Evolutionary conservation across 352 stramenopile species (phyloP).

Genomic region (Stephanocyclus meneghinianus): DNA sequence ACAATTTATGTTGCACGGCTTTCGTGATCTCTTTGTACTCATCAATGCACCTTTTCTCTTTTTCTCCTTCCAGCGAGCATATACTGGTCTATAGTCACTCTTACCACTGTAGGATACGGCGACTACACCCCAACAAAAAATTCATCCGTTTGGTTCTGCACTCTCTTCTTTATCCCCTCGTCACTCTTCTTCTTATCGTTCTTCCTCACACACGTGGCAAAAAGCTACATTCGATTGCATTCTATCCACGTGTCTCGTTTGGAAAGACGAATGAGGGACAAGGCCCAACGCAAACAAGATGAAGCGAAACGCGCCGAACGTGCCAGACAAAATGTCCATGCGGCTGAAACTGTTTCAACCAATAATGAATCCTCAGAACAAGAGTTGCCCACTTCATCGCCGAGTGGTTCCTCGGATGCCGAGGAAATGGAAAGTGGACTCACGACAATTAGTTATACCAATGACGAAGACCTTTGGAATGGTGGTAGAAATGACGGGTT

Average conservation of each 20-base stretch:
- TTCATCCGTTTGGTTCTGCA: slow-evolving; percentile 71
- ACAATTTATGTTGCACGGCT: background rate
- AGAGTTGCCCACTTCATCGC: slow-evolving; percentile 4
- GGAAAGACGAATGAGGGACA: slow-evolving; percentile 57
- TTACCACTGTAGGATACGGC: slow-evolving; percentile 88
- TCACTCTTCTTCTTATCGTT: slow-evolving; percentile 77
- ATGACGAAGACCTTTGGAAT: slow-evolving; percentile 34
- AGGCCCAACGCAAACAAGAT: slow-evolving; percentile 48
- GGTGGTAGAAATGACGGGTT: slow-evolving; percentile 24
- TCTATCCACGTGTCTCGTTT: slow-evolving; percentile 69
- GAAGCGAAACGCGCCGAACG: slow-evolving; percentile 46
- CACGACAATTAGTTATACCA: slow-evolving; percentile 44
- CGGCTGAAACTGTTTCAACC: background rate
- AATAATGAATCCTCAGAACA: background rate
- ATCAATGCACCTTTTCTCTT: background rate
- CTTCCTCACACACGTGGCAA: slow-evolving; percentile 69
- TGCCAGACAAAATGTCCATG: slow-evolving; percentile 24
- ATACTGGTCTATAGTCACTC: slow-evolving; percentile 89
- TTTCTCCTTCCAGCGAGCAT: slow-evolving; percentile 83
- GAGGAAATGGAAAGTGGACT: slow-evolving; percentile 42
- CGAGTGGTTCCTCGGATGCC: slow-evolving; percentile 2
- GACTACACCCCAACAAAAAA: slow-evolving; percentile 68
- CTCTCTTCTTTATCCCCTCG: slow-evolving; percentile 77
- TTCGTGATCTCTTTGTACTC: background rate
- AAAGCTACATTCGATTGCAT: slow-evolving; percentile 77